A percentile compares a stretch with the other conserved stretches of the same genome.
These are phyloP conservation scores for Pichia cephalocereana DNA, from an alignment of 805 yeast genomes.

Conservation along the genomic window DNA sequence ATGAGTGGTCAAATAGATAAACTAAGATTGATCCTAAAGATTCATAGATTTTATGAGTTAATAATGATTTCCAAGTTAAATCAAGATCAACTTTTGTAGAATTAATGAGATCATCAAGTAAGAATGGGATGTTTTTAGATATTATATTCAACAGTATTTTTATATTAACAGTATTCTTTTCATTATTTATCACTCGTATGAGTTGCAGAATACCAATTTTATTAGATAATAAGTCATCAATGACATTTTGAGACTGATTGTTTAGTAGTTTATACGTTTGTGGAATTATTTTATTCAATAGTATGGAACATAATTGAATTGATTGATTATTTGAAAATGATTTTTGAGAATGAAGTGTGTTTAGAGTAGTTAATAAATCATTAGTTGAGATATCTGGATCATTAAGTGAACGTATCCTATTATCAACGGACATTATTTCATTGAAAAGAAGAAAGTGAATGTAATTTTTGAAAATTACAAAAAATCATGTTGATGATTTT, in stretches of 20 bases:
- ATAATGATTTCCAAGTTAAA: constrained; percentile 5
- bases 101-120: neutral
- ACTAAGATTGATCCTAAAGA: constrained; percentile 4
- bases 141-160: neutral
- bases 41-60: constrained; percentile 11
- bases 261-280: constrained; percentile 15
- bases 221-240: constrained; percentile 10
- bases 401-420: neutral
- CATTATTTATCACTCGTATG: neutral
- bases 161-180: constrained; percentile 8
- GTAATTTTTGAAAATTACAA: too few relatives aligned
- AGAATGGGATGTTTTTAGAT: neutral
- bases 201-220: constrained; percentile 15
- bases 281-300: constrained; percentile 14
- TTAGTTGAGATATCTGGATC: neutral
- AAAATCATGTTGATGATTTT: too few relatives aligned
- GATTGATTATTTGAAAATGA: constrained; percentile 5
- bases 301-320: constrained; percentile 9
- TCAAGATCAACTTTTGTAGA: neutral
- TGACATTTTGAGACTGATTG: neutral
- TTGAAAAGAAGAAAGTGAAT: too few relatives aligned
- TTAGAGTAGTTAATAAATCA: constrained; percentile 1
- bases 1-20: constrained; percentile 3
- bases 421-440: neutral
- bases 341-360: neutral